phyloP scores from a whole-genome alignment of 108 stramenopile genomes.

The Parmales sp. region DNA sequence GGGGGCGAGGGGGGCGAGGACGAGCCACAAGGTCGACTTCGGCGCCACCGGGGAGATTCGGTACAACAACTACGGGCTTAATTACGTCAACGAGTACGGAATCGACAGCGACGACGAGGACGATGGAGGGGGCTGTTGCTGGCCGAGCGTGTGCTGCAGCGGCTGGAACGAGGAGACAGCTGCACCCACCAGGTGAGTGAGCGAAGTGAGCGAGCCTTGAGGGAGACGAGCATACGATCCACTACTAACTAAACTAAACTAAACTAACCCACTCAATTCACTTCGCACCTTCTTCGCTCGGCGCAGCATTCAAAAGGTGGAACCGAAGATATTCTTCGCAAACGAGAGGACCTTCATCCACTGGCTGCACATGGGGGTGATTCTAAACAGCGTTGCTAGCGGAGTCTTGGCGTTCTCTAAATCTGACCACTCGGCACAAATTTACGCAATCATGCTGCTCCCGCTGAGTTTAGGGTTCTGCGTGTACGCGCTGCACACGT shows the following conservation, averaged over 20 bases:
- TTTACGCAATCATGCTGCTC: slow-evolving; percentile 68
- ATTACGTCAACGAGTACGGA: slow-evolving; percentile 54
- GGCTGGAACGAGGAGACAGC: slow-evolving; percentile 44
- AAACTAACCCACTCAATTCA: too few species aligned
- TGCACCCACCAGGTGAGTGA: slow-evolving; percentile 78
- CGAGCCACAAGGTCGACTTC: not conserved
- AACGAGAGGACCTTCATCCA: slow-evolving; percentile 94
- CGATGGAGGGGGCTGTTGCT: slow-evolving; percentile 36
- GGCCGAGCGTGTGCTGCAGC: slow-evolving; percentile 67
- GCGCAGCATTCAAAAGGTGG: slow-evolving; percentile 88
- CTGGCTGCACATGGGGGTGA: slow-evolving; percentile 81
- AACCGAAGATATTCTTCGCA: slow-evolving; percentile 95
- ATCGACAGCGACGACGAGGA: slow-evolving; percentile 47
- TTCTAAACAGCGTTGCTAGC: slow-evolving; percentile 62
- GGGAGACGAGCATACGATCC: too few species aligned
- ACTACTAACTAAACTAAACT: too few species aligned
- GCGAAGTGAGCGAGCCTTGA: too few species aligned
- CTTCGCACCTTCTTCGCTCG: too few species aligned
- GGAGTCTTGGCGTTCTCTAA: slow-evolving; percentile 60
- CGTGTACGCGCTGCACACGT: slow-evolving; percentile 67
- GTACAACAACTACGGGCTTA: slow-evolving; percentile 26
- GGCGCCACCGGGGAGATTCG: not conserved
- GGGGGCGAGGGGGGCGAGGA: not conserved
- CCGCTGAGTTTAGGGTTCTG: slow-evolving; percentile 66
- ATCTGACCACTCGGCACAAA: slow-evolving; percentile 26